Conservation (phyloP, 495 filamentous ascomycete species). For the Cudoniella acicularis region DNA sequence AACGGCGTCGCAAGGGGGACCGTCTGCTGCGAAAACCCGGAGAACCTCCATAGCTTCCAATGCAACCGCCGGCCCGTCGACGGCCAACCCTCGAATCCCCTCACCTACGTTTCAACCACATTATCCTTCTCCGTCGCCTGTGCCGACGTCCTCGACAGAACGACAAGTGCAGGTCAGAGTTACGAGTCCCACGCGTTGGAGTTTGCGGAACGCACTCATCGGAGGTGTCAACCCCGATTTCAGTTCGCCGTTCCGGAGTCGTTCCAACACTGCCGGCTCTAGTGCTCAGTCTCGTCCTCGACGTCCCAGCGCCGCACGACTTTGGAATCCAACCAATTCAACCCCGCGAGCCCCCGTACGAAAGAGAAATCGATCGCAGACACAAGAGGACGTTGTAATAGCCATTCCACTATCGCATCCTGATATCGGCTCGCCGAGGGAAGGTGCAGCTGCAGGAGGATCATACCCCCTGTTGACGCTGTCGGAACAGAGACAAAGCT, state of each 20-base stretch:
- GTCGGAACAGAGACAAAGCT: constrained; percentile 60
- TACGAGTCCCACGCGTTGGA: constrained; percentile 32
- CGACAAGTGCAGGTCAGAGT: constrained; percentile 20
- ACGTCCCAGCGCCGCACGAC: constrained; percentile 33
- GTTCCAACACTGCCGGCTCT: constrained; percentile 5
- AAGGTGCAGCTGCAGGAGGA: constrained; percentile 44
- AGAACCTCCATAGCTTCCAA: constrained; percentile 13
- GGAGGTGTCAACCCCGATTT: constrained; percentile 31
- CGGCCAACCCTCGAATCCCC: constrained; percentile 31
- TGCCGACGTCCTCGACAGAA: constrained; percentile 17
- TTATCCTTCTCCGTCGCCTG: constrained; percentile 27
- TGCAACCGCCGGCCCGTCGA: constrained; percentile 15
- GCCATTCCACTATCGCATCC: constrained; percentile 39
- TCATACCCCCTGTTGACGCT: constrained; percentile 68
- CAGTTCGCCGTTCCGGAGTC: constrained; percentile 43
- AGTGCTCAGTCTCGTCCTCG: constrained; percentile 20
- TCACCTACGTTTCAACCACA: constrained; percentile 34
- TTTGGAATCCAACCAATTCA: constrained; percentile 65
- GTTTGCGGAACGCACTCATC: constrained; percentile 36
- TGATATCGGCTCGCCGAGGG: constrained; percentile 28
- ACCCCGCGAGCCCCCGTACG: constrained; percentile 40
- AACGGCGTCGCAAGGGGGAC: constrained; percentile 30
- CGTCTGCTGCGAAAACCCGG: constrained; percentile 15
- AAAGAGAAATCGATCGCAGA: constrained; percentile 36
- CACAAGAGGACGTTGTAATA: constrained; percentile 43